Evolutionary conservation across 768 basidiomycete species (phyloP).

Genomic region (Trametopsis cervina): DNA sequence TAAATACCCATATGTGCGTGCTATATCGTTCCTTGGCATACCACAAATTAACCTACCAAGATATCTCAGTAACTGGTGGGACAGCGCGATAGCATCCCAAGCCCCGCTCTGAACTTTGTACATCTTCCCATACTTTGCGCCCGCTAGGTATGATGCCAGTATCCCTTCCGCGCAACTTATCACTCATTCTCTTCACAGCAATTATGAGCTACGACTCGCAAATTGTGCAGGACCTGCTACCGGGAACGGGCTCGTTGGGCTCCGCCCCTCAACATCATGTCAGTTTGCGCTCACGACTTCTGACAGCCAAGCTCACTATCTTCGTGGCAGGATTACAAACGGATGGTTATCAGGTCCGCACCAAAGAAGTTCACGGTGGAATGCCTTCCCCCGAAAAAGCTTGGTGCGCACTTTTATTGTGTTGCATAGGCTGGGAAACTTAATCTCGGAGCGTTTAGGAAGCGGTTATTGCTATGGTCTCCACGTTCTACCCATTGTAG

Average conservation of each 20-base stretch:
- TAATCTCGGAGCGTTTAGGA: slow-evolving; percentile 29
- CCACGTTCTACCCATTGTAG: slow-evolving; percentile 43
- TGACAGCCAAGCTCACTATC: not conserved
- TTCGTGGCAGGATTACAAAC: slow-evolving; percentile 43
- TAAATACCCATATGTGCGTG: not conserved
- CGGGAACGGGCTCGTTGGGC: slow-evolving; percentile 4
- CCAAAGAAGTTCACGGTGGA: slow-evolving; percentile 56
- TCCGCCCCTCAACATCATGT: slow-evolving; percentile 10
- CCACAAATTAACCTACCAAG: not conserved
- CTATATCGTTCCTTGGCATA: not conserved
- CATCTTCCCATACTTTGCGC: not conserved
- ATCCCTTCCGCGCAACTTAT: not conserved
- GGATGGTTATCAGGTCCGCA: slow-evolving; percentile 52
- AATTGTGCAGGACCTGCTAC: slow-evolving; percentile 7
- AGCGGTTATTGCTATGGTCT: slow-evolving; percentile 54
- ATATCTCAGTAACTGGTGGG: not conserved
- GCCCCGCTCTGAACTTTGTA: no score
- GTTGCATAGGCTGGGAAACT: slow-evolving; percentile 1
- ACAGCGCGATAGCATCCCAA: no score
- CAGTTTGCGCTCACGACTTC: not conserved
- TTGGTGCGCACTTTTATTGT: slow-evolving; percentile 14
- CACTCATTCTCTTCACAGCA: not conserved
- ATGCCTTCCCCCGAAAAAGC: slow-evolving; percentile 55
- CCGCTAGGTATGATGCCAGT: not conserved
- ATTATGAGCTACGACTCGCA: not conserved